Base-by-base conservation (phyloP, 2,329 filamentous ascomycete species). In the Colletotrichum sp. region DNA sequence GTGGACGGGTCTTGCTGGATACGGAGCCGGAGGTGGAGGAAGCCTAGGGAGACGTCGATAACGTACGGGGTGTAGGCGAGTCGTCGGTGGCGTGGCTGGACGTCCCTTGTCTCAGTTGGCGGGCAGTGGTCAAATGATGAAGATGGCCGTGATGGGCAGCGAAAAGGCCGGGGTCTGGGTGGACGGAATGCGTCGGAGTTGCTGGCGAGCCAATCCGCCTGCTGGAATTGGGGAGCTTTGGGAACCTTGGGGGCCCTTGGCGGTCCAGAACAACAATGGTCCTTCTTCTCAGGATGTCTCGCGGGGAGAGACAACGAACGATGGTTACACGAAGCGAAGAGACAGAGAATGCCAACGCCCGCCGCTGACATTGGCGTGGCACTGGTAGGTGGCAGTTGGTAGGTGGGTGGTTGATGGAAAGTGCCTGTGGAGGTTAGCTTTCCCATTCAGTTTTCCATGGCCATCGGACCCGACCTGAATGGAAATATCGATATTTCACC, bases 261-360 rank as follows among this genome's bases (percentile, higher is more conserved):
- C 12, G 52, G 24, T 66, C 66, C 63, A 43, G 60, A 64, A 32
- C 39, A 34, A 52, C 57, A 43, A 72, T 63, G n/a, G 18, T 7
- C 43, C 43, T 52, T 52, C n/a, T 52, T 52, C n/a, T 52, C 48
- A 26, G 57, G 36, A 36, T 68, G 73, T 73, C 73, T 75, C 21
- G 21, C 64, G 13, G 7, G 70, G 64, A 28, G 36, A 71, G 68
- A 74, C 72, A 67, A 65, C 67, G 72, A 64, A 48, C 32, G 55
- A 60, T 65, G 48, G 73, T 73, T 68, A 73, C 73, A 75, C 73
- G 21, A 68, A 64, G 59, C 2, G 68, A 14, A 59, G 64, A 73
- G 48, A 65, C 59, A 68, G 57, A 64, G 73, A 68, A 68, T 75
- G 61, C 68, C 68, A 43, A 32, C 43, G 60, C 60, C 34, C 61